Evolutionary conservation across 192 early-diverging fungal species (phyloP).

Genomic region (Coemansia furcata): DNA sequence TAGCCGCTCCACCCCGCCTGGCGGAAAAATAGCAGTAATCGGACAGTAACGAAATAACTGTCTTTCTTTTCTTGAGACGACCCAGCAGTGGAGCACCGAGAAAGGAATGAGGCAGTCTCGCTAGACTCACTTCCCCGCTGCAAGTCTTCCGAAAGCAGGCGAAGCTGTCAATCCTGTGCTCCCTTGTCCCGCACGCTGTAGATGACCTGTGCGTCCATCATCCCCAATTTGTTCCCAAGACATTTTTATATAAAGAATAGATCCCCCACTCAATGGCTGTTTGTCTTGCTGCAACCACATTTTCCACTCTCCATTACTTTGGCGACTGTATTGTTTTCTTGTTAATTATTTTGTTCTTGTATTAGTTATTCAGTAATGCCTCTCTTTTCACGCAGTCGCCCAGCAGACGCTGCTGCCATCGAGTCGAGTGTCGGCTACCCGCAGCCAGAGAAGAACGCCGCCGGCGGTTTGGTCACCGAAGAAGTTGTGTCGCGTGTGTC

Average conservation of each 20-base stretch:
- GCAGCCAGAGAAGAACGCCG: conserved; percentile 21
- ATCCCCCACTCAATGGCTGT: background rate
- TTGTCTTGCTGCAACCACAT: background rate
- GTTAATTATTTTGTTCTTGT: conserved; percentile 14
- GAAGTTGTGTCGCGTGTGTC: conserved; percentile 24
- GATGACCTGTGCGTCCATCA: conserved; percentile 1
- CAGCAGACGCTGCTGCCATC: background rate
- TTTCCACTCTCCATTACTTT: background rate
- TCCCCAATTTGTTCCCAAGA: conserved; percentile 1
- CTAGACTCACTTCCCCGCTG: background rate
- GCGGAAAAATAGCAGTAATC: background rate
- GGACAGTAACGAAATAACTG: background rate
- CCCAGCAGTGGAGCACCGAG: background rate
- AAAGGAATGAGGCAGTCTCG: background rate
- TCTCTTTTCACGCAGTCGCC: background rate
- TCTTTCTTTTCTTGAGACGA: background rate
- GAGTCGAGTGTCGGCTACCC: background rate
- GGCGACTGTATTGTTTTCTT: conserved; percentile 5
- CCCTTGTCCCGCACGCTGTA: conserved; percentile 1
- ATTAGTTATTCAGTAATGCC: conserved; percentile 3
- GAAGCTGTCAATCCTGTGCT: background rate
- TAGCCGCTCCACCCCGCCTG: background rate
- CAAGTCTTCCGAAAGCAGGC: background rate
- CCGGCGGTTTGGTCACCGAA: conserved; percentile 20
- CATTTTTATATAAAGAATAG: background rate